Evolutionary conservation across 306 rosid species (phyloP).

Genomic region (Oxytropis ochrocephala): DNA sequence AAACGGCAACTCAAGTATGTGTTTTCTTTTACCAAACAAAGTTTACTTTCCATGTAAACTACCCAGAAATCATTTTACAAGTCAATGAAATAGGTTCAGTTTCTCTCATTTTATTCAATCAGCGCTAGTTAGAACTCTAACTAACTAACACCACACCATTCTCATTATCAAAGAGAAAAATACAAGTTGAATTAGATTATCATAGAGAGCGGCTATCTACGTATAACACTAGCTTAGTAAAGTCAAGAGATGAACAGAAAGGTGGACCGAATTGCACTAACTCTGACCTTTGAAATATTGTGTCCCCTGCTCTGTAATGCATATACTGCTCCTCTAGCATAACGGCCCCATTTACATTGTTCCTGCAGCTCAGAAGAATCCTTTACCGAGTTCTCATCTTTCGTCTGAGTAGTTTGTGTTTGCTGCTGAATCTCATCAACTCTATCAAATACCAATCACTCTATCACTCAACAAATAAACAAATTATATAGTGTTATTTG

Average conservation of each 20-base stretch:
- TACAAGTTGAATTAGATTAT: background rate
- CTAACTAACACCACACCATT: background rate
- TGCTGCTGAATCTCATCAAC: constrained; percentile 58
- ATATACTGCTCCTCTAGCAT: constrained; percentile 87
- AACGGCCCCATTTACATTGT: constrained; percentile 81
- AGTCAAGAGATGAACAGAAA: constrained; percentile 10
- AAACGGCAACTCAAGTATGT: background rate
- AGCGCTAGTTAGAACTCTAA: too few relatives aligned
- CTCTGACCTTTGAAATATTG: constrained; percentile 55
- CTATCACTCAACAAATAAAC: constrained; percentile 6
- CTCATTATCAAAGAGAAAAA: constrained; percentile 7
- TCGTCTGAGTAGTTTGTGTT: background rate
- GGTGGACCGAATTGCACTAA: constrained; percentile 15
- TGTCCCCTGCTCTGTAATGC: constrained; percentile 57
- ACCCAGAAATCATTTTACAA: background rate
- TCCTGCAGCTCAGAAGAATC: constrained; percentile 37
- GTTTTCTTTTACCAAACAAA: background rate
- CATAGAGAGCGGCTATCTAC: background rate
- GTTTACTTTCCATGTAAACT: background rate
- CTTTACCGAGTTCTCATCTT: constrained; percentile 25
- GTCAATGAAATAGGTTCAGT: too few relatives aligned
- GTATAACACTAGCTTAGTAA: background rate
- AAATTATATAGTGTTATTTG: background rate
- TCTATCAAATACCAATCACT: constrained; percentile 32
- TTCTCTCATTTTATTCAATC: too few relatives aligned